A percentile compares a stretch with the other conserved stretches of the same genome.
phyloP scores from a whole-genome alignment of 805 yeast genomes.

The Monosporozyma solicola region DNA sequence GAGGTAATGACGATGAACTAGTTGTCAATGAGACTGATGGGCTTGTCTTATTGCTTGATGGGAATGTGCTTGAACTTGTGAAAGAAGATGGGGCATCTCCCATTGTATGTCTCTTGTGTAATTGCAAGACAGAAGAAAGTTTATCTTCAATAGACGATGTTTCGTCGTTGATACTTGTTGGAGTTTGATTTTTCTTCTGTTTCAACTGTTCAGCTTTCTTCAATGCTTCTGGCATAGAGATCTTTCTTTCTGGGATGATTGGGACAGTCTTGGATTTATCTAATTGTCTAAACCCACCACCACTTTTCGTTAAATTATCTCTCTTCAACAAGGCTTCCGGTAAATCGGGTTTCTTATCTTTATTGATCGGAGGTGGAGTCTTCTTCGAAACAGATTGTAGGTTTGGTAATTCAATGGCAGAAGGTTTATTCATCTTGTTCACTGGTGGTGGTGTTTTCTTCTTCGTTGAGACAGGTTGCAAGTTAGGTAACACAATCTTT shows the following conservation, averaged over 20 bases:
- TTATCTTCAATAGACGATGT: constrained; percentile 1
- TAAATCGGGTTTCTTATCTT: constrained; percentile 6
- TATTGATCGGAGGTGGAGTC: background rate
- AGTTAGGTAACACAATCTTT: constrained; percentile 8
- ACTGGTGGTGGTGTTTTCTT: background rate
- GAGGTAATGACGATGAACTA: constrained; percentile 11
- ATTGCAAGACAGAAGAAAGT: constrained; percentile 9
- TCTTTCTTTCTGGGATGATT: constrained; percentile 21
- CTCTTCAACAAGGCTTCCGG: constrained; percentile 19
- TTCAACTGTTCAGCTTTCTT: constrained; percentile 13
- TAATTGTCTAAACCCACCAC: background rate
- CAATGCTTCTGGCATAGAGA: constrained; percentile 25
- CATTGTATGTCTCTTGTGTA: constrained; percentile 1
- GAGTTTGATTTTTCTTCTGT: background rate
- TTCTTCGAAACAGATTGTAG: constrained; percentile 10
- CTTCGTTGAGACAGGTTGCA: constrained; percentile 9
- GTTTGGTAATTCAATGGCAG: constrained; percentile 7
- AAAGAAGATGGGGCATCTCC: background rate
- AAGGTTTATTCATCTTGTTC: constrained; percentile 2
- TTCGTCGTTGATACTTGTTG: background rate
- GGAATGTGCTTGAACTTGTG: background rate
- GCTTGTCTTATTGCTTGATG: background rate
- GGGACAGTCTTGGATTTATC: constrained; percentile 14
- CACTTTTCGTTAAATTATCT: background rate
- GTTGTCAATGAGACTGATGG: background rate